A percentile compares a stretch with the other conserved stretches of the same genome.
Evolutionary conservation across 495 filamentous ascomycete species (phyloP).

Genomic region (Chaetomium fimeti): DNA sequence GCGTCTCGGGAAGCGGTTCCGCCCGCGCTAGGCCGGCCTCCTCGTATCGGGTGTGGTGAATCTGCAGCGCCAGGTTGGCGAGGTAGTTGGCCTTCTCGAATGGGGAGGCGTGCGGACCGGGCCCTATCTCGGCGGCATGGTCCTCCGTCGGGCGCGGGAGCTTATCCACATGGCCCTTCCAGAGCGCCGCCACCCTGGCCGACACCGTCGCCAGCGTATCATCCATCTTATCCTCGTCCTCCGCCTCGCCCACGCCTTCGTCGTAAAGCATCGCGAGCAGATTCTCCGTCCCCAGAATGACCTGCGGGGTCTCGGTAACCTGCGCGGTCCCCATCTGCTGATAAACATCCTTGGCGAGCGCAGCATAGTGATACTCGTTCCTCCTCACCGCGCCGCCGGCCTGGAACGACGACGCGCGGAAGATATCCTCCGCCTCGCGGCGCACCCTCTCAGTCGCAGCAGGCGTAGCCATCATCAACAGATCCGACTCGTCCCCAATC

Average conservation of each 20-base stretch:
- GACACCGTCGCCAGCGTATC: constrained; percentile 55
- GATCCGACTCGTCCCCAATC: constrained; percentile 42
- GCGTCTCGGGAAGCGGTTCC: constrained; percentile 63
- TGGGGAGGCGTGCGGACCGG: constrained; percentile 54
- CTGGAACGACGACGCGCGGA: constrained; percentile 44
- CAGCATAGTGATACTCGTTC: constrained; percentile 45
- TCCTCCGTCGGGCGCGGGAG: constrained; percentile 51
- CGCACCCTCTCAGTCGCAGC: constrained; percentile 48
- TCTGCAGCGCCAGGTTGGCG: constrained; percentile 64
- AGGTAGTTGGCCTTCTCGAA: constrained; percentile 73
- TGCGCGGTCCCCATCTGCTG: constrained; percentile 44
- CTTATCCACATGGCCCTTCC: constrained; percentile 53
- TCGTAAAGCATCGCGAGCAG: constrained; percentile 55
- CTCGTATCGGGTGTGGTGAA: constrained; percentile 66
- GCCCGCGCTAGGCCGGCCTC: constrained; percentile 38
- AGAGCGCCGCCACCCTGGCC: constrained; percentile 55
- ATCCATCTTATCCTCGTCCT: constrained; percentile 55
- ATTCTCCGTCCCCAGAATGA: constrained; percentile 58
- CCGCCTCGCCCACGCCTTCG: constrained; percentile 53
- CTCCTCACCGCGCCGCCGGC: constrained; percentile 33
- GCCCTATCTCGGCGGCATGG: constrained; percentile 60
- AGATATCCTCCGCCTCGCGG: constrained; percentile 48
- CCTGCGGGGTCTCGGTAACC: constrained; percentile 49
- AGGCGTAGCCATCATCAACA: constrained; percentile 48
- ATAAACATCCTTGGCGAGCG: constrained; percentile 54